phyloP scores from a whole-genome alignment of 306 rosid genomes.

The Acmispon strigosus region DNA sequence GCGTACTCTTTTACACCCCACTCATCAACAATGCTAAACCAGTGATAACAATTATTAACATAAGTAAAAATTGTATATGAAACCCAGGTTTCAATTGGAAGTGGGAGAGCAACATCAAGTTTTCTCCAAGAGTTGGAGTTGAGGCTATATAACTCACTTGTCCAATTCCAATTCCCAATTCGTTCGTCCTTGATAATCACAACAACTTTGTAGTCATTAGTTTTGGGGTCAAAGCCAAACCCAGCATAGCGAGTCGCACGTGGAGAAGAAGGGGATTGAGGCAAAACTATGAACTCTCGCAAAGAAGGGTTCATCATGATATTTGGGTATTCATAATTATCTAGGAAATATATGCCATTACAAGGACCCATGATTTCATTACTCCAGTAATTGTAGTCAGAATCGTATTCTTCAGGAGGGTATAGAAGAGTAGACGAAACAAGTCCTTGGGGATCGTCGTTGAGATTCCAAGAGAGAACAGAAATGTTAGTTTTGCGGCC shows the following conservation, averaged over 20 bases:
- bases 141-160: slow-evolving; percentile 13
- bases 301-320: slow-evolving; percentile 17
- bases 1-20: background rate
- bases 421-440: no score
- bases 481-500: background rate
- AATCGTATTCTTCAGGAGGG: no score
- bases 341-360: slow-evolving; percentile 15
- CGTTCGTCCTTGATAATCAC: background rate
- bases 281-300: background rate
- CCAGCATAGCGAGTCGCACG: background rate
- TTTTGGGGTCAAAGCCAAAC: slow-evolving; percentile 18
- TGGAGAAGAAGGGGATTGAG: background rate
- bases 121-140: slow-evolving; percentile 20
- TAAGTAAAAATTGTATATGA: slow-evolving; percentile 14
- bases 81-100: slow-evolving; percentile 10
- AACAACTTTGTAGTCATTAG: slow-evolving; percentile 24
- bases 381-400: slow-evolving; percentile 21
- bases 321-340: slow-evolving; percentile 22
- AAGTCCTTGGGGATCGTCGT: no score
- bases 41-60: slow-evolving; percentile 13
- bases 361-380: slow-evolving; percentile 20
- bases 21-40: slow-evolving; percentile 6
- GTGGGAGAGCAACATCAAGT: background rate
- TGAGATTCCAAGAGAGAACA: no score
- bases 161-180: slow-evolving; percentile 20